Evolutionary conservation across 78 protist genomes (phyloP), one percentile per base, ranked within the genome.

Genomic region (Dictyostelium firmibasis): DNA sequence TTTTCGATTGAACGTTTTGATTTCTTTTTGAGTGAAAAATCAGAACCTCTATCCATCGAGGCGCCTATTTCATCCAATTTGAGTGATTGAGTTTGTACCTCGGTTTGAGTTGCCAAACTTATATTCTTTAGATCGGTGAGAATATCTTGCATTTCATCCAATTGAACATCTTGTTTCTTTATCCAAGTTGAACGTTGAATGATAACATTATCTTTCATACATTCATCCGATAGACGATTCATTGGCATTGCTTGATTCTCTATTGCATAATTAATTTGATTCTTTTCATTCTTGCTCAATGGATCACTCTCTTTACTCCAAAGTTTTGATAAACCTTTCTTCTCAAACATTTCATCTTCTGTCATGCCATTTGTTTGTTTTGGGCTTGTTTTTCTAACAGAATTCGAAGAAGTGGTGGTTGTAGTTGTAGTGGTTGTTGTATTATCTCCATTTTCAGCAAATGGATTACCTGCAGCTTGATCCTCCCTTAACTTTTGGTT

Each of bases 91-190:
- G 27, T 18, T 70, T 81, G 35, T 2, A 89, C 47, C 31, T 89
- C 94, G 4, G 82, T 75, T 16, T 89, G 86, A 3, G 76, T 60
- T 10, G 94, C 86, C 53, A 89, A 50, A n/a, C 72, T 53, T 44
- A 89, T 89, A 75, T 89, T 89, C 33, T 89, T 67, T 3, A 89
- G 74, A 14, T 89, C 94, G 7, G 36, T 14, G 2, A 89, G 82
- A 25, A 89, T 78, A 35, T 62, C 57, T n/a, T 29, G 13, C 94
- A 89, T 89, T 70, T 89, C 94, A 44, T 89, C 94, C 35, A 89
- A 25, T n/a, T 89, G 86, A 11, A 25, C 72, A 33, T 89, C 94
- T 29, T 89, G 86, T 44, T 13, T 16, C 72, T 89, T 25, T 25
- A 89, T 35, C 94, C 94, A 89, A 9, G 23, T 29, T 9, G 94